Conservation (phyloP, 306 rosid species). For the Luffa acutangula region DNA sequence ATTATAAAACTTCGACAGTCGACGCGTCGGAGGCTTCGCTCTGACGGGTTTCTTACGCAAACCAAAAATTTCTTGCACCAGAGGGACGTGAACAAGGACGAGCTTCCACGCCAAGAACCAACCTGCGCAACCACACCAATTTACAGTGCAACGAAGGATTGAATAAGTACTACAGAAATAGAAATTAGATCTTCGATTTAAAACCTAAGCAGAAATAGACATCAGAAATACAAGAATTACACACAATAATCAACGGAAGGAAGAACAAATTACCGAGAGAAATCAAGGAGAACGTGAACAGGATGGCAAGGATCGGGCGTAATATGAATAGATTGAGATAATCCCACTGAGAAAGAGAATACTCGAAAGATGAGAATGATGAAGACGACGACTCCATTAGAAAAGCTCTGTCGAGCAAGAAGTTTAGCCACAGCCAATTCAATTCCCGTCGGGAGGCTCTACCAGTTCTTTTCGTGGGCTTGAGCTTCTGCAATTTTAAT, state of each 20-base stretch:
- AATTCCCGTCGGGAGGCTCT: neutral
- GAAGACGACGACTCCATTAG: slow-evolving; percentile 23
- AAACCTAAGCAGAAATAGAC: neutral
- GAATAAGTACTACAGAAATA: neutral
- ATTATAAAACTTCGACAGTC: slow-evolving; percentile 51
- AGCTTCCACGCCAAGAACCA: slow-evolving; percentile 92
- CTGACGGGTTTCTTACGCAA: slow-evolving; percentile 43
- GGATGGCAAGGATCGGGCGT: slow-evolving; percentile 50
- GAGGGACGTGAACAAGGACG: slow-evolving; percentile 75
- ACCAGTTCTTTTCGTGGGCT: neutral
- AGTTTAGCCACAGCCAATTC: neutral
- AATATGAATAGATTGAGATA: slow-evolving; percentile 29
- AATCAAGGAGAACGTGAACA: slow-evolving; percentile 45
- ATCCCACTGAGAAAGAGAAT: slow-evolving; percentile 31
- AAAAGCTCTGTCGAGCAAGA: neutral
- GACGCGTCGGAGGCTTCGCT: slow-evolving; percentile 55
- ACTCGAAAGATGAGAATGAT: slow-evolving; percentile 6
- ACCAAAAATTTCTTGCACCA: slow-evolving; percentile 82
- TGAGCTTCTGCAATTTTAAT: neutral
- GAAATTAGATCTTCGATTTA: slow-evolving; percentile 2
- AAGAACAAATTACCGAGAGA: slow-evolving; percentile 31
- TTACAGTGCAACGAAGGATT: neutral
- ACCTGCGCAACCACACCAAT: slow-evolving; percentile 25
- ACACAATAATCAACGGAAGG: neutral
- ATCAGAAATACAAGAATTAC: neutral